Evolutionary conservation across 2,329 filamentous ascomycete species (phyloP).

Genomic region (Fusarium avenaceum): DNA sequence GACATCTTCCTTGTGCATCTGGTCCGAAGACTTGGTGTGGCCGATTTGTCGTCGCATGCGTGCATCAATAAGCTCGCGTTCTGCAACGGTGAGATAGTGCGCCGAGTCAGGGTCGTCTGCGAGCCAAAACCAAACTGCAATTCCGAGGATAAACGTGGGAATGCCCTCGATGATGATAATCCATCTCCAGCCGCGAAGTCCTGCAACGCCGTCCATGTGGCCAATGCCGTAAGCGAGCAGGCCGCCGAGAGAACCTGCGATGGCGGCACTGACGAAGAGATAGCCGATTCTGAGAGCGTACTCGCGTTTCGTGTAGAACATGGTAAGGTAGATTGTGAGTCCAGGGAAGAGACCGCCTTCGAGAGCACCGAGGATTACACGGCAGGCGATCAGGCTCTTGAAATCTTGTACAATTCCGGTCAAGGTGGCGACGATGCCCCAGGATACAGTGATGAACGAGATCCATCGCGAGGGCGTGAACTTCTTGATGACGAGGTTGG

Average conservation of each 20-base stretch:
- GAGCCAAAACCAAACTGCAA: slow-evolving; percentile 49
- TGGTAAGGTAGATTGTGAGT: slow-evolving; percentile 48
- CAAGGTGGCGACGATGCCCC: slow-evolving; percentile 62
- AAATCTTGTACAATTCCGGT: slow-evolving; percentile 59
- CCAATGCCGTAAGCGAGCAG: slow-evolving; percentile 53
- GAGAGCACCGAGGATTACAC: slow-evolving; percentile 61
- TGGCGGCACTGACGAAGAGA: slow-evolving; percentile 46
- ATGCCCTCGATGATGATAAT: slow-evolving; percentile 68
- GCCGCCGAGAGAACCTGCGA: slow-evolving; percentile 46
- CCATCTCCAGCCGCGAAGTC: slow-evolving; percentile 63
- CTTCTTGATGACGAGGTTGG: slow-evolving; percentile 57
- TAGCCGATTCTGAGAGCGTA: slow-evolving; percentile 47
- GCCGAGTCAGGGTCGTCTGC: slow-evolving; percentile 61
- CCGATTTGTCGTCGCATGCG: slow-evolving; percentile 51
- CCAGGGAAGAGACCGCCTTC: slow-evolving; percentile 63
- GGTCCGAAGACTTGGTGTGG: slow-evolving; percentile 47
- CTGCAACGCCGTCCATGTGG: slow-evolving; percentile 49
- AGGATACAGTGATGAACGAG: slow-evolving; percentile 48
- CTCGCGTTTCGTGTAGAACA: slow-evolving; percentile 49
- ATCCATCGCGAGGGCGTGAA: slow-evolving; percentile 54
- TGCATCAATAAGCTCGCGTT: slow-evolving; percentile 57
- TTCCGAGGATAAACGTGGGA: slow-evolving; percentile 53
- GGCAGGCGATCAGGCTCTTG: slow-evolving; percentile 55
- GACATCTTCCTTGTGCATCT: slow-evolving; percentile 66
- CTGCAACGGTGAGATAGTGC: slow-evolving; percentile 67